Conservation (phyloP, 2,329 filamentous ascomycete species). For the Chaetomium globosum region DNA sequence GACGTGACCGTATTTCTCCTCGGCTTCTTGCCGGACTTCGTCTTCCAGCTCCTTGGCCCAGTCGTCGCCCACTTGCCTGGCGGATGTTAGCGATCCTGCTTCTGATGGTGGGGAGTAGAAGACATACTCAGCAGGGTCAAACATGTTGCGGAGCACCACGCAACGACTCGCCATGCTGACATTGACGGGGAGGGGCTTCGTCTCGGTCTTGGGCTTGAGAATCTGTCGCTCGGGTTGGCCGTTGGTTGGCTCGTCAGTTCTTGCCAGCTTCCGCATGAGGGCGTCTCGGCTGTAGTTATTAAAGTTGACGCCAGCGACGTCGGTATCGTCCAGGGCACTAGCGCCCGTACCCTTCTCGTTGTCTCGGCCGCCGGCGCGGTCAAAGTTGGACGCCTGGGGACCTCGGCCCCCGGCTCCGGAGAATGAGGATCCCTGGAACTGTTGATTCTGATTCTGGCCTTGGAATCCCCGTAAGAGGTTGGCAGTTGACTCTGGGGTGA, state of each 20-base stretch:
- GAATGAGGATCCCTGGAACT: constrained; percentile 87
- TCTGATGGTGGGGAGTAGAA: background rate
- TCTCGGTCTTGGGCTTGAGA: constrained; percentile 76
- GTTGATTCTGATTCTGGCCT: constrained; percentile 72
- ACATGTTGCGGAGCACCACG: constrained; percentile 93
- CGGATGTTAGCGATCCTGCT: constrained; percentile 41
- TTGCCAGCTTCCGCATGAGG: constrained; percentile 96
- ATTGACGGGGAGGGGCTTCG: constrained; percentile 77
- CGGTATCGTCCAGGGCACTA: constrained; percentile 93
- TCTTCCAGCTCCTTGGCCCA: constrained; percentile 95
- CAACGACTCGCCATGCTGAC: constrained; percentile 93
- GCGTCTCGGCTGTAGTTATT: constrained; percentile 98
- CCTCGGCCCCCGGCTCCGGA: constrained; percentile 88
- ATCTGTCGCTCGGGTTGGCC: constrained; percentile 70
- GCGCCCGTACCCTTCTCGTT: constrained; percentile 88
- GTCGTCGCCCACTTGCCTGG: constrained; percentile 78
- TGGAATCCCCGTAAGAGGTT: constrained; percentile 91
- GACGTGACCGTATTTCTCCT: constrained; percentile 93
- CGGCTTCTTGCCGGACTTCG: constrained; percentile 89
- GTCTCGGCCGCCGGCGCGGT: constrained; percentile 85
- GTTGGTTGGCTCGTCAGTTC: constrained; percentile 77
- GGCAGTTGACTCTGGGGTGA: constrained; percentile 94
- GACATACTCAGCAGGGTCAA: constrained; percentile 85
- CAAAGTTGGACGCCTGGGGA: constrained; percentile 82
- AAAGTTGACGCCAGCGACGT: constrained; percentile 98